Conservation (phyloP, 495 filamentous ascomycete genomes). For the Delitschia confertaspora region DNA sequence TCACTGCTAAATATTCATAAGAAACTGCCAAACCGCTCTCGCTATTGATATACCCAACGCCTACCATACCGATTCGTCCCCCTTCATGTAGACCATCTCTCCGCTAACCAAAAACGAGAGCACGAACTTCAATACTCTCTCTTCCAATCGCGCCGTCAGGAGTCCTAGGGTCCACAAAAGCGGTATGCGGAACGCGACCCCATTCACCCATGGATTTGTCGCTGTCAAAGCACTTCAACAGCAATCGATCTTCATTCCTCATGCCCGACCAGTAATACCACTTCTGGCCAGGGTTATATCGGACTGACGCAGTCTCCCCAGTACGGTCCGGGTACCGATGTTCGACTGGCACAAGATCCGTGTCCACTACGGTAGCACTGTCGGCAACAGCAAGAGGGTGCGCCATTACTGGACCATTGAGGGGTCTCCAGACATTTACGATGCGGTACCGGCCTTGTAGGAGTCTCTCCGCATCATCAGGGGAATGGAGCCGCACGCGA, state of each 20-base stretch:
- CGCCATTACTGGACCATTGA: slow-evolving; percentile 63
- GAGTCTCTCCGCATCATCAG: slow-evolving; percentile 48
- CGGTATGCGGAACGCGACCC: slow-evolving; percentile 68
- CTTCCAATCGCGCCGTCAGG: slow-evolving; percentile 40
- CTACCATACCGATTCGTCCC: too few relatives aligned
- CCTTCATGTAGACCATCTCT: neutral
- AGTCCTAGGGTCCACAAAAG: slow-evolving; percentile 66
- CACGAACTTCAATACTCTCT: slow-evolving; percentile 83
- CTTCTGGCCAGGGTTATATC: slow-evolving; percentile 47
- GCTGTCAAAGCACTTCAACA: slow-evolving; percentile 78
- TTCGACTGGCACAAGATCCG: slow-evolving; percentile 61
- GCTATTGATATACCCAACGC: too few relatives aligned
- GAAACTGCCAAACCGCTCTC: too few relatives aligned
- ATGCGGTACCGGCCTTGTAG: slow-evolving; percentile 62
- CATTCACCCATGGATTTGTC: slow-evolving; percentile 44
- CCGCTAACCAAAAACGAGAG: slow-evolving; percentile 69
- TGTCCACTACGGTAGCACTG: slow-evolving; percentile 47
- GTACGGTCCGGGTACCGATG: slow-evolving; percentile 65
- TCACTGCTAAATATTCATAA: too few relatives aligned
- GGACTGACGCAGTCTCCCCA: slow-evolving; percentile 71
- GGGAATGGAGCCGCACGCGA: slow-evolving; percentile 58
- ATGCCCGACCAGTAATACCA: slow-evolving; percentile 80
- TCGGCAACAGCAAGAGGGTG: slow-evolving; percentile 65
- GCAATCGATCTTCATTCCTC: slow-evolving; percentile 60
- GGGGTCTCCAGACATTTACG: slow-evolving; percentile 79